These are phyloP conservation scores for Geosiphon pyriformis DNA, from an alignment of 192 early-diverging fungal species.

Conservation along the genomic window DNA sequence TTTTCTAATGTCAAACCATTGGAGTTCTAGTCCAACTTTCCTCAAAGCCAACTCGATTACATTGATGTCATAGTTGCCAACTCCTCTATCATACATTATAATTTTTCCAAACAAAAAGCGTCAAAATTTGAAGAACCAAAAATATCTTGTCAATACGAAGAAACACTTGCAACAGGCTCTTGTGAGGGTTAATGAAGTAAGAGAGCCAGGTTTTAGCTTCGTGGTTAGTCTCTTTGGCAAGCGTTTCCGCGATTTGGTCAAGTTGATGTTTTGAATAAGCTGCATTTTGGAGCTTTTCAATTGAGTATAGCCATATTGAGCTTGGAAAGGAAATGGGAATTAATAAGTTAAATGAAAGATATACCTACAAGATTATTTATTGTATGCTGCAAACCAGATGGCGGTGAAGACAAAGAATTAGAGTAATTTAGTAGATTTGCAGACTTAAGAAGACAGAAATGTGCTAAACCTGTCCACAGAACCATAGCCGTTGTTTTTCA, in stretches of 20 bases:
- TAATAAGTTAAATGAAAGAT: background rate
- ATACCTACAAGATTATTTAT: conserved; percentile 8
- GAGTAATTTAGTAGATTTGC: background rate
- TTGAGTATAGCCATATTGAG: background rate
- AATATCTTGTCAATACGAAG: too few species aligned
- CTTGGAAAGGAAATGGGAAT: background rate
- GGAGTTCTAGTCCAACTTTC: conserved; percentile 3
- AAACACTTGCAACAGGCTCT: conserved; percentile 12
- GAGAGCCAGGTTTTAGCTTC: background rate
- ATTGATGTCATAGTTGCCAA: conserved; percentile 23
- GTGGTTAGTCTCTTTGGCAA: background rate
- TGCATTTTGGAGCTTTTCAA: conserved; percentile 1
- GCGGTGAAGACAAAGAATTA: background rate
- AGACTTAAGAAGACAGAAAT: background rate
- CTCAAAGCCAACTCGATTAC: conserved; percentile 18
- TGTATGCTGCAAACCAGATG: conserved; percentile 1
- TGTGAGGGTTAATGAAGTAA: conserved; percentile 20
- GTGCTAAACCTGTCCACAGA: conserved; percentile 11
- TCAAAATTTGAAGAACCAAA: background rate
- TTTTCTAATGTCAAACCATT: conserved; percentile 23
- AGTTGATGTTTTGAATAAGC: conserved; percentile 9
- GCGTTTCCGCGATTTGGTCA: conserved; percentile 3
- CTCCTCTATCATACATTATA: background rate
- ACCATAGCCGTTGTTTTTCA: conserved; percentile 17
- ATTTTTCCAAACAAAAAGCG: background rate